Base-by-base conservation (phyloP, 2,329 filamentous ascomycete species). In the Daldinia sp. region DNA sequence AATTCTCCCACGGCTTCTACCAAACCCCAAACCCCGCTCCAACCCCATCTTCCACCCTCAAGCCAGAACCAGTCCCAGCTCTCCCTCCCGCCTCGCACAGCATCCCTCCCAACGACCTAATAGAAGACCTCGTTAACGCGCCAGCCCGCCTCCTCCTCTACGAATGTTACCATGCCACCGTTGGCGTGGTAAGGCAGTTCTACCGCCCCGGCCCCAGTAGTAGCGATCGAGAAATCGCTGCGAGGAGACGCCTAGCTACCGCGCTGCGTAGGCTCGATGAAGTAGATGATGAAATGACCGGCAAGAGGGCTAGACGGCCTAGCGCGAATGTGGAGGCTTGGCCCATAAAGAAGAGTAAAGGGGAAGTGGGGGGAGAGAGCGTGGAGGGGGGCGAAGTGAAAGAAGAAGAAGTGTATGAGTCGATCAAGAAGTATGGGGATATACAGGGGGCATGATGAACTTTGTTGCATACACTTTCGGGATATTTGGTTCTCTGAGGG, bases 91-190 rank as follows among this genome's bases (percentile, higher is more conserved):
- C n/a, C n/a, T n/a, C n/a, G n/a, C n/a, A n/a, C n/a, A n/a, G n/a
- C n/a, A n/a, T n/a, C n/a, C n/a, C n/a, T n/a, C n/a, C n/a, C 11
- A 43, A 41, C 19, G 68, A 73, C 15, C 63, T 81, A 1, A 74
- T 85, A 43, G 79, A 84, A 43, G 80, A 82, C 61, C 70, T 71
- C 17, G 74, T 76, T n/a, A 79, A 79, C 58, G 79, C 78, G 0
- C 69, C 75, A n/a, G 73, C 80, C 2, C 79, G 85, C 9, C 69
- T 86, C 5, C 73, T 88, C 1, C 73, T 89, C 2, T 89, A 88
- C 73, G 80, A 83, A 64, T 85, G 83, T 69, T 88, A 86, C 70
- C 84, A 87, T 64, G 81, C 84, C 3, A 76, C 83, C 0, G 79
- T 81, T 3, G 74, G 77, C 35, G 80, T 88, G 4, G 85, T 87